Base-by-base conservation (phyloP, 129 eudicot species). In the Escallonia rubra region DNA sequence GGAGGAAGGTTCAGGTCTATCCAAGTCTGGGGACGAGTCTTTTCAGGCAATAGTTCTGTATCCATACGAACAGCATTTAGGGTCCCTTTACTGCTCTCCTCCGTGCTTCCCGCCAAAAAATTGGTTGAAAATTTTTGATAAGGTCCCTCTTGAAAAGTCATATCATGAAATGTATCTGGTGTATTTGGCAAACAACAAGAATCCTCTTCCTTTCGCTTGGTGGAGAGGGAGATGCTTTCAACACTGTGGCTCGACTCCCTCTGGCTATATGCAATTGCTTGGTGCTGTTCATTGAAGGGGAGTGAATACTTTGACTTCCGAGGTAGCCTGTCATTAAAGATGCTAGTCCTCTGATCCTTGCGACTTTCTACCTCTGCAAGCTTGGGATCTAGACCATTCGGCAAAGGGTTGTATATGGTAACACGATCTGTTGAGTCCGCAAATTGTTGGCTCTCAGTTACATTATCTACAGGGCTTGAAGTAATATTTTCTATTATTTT, bases 1-100 rank as follows among this genome's bases (percentile, higher is more conserved):
- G 62, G 80, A 57, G 84, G 90, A 41, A 49, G 69, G 73, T 75
- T 85, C 60, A 85, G 72, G 63, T 81, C 84, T 46, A 80, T 64
- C 67, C 61, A 57, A 42, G 57, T 66, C 47, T 64, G 41, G 4
- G 70, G 14, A 47, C 12, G 56, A 46, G 69, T 5, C 23, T 73
- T 65, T 8, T 64, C 65, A 10, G 14, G 44, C 7, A 15, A 23
- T 8, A 34, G 15, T 53, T 72, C 64, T 15, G 59, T 42, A 38
- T 41, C 58, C n/a, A 15, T 40, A 10, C 16, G 3, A 11, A 8
- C 10, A 7, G 13, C 34, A 16, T 52, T 10, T 4, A 43, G 38
- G 61, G 10, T 13, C 69, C 66, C 50, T 59, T 59, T 8, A 64
- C 12, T 43, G 50, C 12, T 48, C 51, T 60, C 74, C 42, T 13